Evolutionary conservation across 768 basidiomycete species (phyloP), one percentile per base, ranked within the genome.

Genomic region (Tulasnella sp.): DNA sequence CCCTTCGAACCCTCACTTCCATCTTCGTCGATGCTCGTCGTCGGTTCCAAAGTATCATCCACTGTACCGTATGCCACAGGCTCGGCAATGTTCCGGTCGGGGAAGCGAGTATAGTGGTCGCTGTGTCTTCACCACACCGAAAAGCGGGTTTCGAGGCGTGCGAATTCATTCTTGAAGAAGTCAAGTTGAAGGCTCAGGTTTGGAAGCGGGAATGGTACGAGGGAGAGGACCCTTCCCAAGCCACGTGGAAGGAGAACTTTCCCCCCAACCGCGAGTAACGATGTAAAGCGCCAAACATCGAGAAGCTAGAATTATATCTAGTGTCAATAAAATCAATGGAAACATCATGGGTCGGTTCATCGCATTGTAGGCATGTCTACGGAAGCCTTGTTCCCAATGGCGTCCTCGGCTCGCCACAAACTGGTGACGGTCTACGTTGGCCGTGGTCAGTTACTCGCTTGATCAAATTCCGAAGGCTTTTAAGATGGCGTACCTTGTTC

Each of bases 121-220:
- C 92, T 0, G 93, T 95, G 5, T 91, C 93, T 3, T 91, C 92
- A 15, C 92, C 94, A 9, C 94, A 95, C 83, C 88, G 95, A 42
- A 91, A 90, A 81, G 93, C 93, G 35, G 91, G 93, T 9, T 95
- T 95, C 82, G 84, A 86, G 74, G 91, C 90, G 23, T 94, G 93
- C 83, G 94, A 95, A 83, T 89, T 86, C 81, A 90, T 96, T 78
- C 86, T 97, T n/a, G 95, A 97, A 83, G 88, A 91, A 78, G 91
- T 96, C 77, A 97, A 97, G 86, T 85, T 84, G 79, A 91, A 89
- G 82, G 93, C 88, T 57, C 94, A 94, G n/a, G 92, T 96, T 80
- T 97, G 95, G 95, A 96, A 97, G 86, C 85, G 92, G 81, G 95
- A 96, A 82, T 93, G 89, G 82, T 96, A 96, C 81, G 91, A 91